phyloP scores from a whole-genome alignment of 306 rosid genomes.

The Trifolium repens region DNA sequence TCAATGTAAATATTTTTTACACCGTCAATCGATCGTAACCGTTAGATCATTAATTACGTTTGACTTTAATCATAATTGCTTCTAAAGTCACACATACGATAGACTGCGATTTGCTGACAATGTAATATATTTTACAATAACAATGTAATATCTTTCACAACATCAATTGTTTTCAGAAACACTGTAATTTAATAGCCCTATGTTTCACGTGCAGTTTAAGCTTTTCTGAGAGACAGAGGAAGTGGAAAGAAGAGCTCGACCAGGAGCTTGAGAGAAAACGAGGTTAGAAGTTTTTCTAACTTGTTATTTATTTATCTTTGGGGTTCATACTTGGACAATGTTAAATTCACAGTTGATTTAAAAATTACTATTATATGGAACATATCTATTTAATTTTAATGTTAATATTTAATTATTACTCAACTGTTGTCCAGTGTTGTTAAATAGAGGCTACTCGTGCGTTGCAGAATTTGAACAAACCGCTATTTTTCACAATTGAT shows the following conservation, averaged over 20 bases:
- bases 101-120: background rate
- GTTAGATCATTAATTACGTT: background rate
- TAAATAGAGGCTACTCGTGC: background rate
- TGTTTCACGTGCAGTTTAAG: slow-evolving; percentile 56
- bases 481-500: background rate
- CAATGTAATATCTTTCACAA: slow-evolving; percentile 9
- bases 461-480: background rate
- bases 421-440: background rate
- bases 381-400: background rate
- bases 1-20: background rate
- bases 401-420: background rate
- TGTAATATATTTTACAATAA: background rate
- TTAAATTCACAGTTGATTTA: background rate
- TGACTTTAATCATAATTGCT: background rate
- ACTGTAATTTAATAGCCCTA: slow-evolving; percentile 31
- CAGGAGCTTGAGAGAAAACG: slow-evolving; percentile 97
- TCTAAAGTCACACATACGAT: background rate
- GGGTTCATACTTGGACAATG: background rate
- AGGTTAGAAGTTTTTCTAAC: slow-evolving; percentile 58
- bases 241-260: slow-evolving; percentile 99
- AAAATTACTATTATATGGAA: background rate
- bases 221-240: slow-evolving; percentile 88
- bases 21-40: background rate
- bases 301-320: background rate
- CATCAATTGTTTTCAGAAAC: slow-evolving; percentile 10